These are phyloP conservation scores for Anisodus acutangulus DNA, from an alignment of 257 asterid genomes.

Conservation along the genomic window DNA sequence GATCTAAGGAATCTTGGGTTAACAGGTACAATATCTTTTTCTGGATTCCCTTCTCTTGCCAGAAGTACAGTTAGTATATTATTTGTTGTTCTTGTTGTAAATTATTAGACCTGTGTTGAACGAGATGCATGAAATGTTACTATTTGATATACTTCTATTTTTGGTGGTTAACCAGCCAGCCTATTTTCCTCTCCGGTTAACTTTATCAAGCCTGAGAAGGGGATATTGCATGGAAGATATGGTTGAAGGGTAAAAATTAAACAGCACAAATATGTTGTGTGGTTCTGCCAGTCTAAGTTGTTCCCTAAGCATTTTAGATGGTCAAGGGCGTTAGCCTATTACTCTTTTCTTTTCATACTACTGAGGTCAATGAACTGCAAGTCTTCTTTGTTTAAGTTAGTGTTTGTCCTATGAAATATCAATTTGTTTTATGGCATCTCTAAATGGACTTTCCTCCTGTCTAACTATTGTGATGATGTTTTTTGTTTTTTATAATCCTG, in stretches of 20 bases:
- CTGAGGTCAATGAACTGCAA: background rate
- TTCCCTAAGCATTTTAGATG: background rate
- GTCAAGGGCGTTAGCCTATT: background rate
- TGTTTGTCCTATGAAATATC: background rate
- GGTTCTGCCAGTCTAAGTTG: background rate
- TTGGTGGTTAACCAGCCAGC: background rate
- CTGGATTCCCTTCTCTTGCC: background rate
- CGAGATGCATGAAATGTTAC: background rate
- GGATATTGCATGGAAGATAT: background rate
- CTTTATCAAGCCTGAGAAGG: background rate
- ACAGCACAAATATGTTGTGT: background rate
- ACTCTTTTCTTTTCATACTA: background rate
- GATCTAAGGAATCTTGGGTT: slow-evolving; percentile 75
- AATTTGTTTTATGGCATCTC: background rate
- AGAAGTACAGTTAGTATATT: too few relatives aligned
- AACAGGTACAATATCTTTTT: slow-evolving; percentile 52
- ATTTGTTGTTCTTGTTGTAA: too few relatives aligned
- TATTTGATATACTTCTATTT: background rate
- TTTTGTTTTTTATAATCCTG: background rate
- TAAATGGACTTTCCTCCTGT: background rate
- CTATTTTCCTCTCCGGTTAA: background rate
- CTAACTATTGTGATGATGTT: background rate
- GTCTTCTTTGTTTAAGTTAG: background rate
- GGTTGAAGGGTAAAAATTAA: background rate
- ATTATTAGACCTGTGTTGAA: background rate